Conservation (phyloP, 768 basidiomycete species). For the Suillus clintonianus region DNA sequence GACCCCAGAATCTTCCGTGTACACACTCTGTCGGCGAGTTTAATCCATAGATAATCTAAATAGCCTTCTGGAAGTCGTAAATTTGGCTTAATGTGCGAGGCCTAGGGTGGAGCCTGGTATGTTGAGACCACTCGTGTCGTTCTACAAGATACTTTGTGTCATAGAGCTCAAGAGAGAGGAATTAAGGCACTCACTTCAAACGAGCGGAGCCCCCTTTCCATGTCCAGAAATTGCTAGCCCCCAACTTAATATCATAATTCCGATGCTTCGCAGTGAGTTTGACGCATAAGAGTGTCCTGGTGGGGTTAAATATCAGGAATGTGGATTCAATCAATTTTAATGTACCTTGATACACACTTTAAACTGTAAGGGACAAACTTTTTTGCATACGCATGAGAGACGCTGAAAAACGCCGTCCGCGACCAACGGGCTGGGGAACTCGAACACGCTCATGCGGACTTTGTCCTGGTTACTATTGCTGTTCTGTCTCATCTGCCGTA, state of each 20-base stretch:
- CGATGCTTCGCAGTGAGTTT: constrained; percentile 97
- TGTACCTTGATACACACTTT: constrained; percentile 52
- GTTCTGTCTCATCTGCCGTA: constrained; percentile 16
- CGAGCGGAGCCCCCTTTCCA: constrained; percentile 88
- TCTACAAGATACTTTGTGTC: constrained; percentile 47
- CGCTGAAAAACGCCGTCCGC: constrained; percentile 45
- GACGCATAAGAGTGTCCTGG: constrained; percentile 96
- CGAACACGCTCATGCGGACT: constrained; percentile 81
- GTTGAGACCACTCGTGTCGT: not conserved
- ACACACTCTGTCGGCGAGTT: constrained; percentile 86
- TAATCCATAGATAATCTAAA: constrained; percentile 89
- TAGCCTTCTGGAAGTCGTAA: constrained; percentile 96
- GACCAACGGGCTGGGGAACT: constrained; percentile 87
- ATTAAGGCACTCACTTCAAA: constrained; percentile 68
- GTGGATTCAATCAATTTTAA: not conserved
- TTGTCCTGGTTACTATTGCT: no score
- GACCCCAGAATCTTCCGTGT: constrained; percentile 62
- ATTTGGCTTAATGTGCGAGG: constrained; percentile 92
- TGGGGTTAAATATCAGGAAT: not conserved
- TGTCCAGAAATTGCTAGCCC: constrained; percentile 83
- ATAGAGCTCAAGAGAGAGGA: not conserved
- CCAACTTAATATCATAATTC: constrained; percentile 97
- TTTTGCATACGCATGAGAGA: constrained; percentile 87
- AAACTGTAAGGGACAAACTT: constrained; percentile 88
- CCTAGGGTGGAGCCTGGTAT: constrained; percentile 60